Percentiles rank a stretch among this genome's conserved stretches.
These are phyloP conservation scores for Dipodascopsis uninucleata DNA, from an alignment of 805 yeast genomes.

Conservation along the genomic window DNA sequence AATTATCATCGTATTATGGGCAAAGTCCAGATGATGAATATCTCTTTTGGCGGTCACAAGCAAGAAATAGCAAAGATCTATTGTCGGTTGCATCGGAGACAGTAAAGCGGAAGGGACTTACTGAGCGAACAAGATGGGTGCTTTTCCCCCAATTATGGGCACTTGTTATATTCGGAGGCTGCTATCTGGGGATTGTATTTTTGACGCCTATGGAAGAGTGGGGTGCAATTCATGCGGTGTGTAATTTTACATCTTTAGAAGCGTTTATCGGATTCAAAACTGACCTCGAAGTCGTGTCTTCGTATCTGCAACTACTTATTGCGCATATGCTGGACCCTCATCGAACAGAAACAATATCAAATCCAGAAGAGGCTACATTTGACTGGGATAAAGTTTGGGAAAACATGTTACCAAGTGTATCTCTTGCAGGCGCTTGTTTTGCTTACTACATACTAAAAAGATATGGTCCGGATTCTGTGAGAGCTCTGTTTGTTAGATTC, in stretches of 20 bases:
- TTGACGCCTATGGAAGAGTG: background rate
- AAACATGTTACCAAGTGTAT: background rate
- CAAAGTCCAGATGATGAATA: slow-evolving; percentile 3
- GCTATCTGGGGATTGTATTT: background rate
- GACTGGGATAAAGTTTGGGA: background rate
- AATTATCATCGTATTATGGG: slow-evolving; percentile 5
- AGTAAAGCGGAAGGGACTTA: background rate
- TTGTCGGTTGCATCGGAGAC: background rate
- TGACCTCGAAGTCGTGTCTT: no score
- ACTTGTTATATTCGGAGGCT: background rate
- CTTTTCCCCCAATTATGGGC: background rate
- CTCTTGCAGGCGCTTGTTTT: background rate
- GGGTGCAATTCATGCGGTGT: background rate
- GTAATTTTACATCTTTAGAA: no score
- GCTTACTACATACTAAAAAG: background rate
- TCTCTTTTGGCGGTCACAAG: slow-evolving; percentile 3
- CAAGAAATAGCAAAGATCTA: background rate
- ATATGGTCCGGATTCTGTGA: slow-evolving; percentile 4
- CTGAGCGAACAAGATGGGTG: background rate
- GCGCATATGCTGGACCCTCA: no score
- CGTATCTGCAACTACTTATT: no score
- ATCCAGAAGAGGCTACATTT: background rate
- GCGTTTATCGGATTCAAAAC: no score
- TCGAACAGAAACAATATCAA: slow-evolving; percentile 4
- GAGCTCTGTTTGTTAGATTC: slow-evolving; percentile 1